phyloP scores from a whole-genome alignment of 2,329 filamentous ascomycete genomes.

The Sordariomycetes sp. region DNA sequence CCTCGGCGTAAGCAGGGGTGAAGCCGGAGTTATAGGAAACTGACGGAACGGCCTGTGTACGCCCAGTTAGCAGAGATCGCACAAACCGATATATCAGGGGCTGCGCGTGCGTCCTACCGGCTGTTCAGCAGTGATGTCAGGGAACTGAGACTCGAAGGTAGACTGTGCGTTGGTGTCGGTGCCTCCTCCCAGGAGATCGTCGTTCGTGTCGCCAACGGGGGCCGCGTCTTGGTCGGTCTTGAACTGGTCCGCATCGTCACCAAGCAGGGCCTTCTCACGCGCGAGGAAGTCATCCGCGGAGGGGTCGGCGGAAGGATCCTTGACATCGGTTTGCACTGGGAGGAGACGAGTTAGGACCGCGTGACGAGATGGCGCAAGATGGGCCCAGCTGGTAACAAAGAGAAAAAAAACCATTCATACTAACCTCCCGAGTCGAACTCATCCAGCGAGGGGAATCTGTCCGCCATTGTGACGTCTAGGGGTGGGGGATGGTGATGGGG shows the following conservation, averaged over 20 bases:
- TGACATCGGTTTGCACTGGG: slow-evolving; percentile 57
- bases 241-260: slow-evolving; percentile 90
- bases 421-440: slow-evolving; percentile 60
- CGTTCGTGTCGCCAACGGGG: slow-evolving; percentile 43
- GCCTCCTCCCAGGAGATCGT: slow-evolving; percentile 65
- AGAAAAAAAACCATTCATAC: background rate
- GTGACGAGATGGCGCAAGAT: background rate
- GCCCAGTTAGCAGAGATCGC: slow-evolving; percentile 69
- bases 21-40: slow-evolving; percentile 53
- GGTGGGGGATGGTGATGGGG: background rate
- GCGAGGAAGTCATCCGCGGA: slow-evolving; percentile 78
- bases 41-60: slow-evolving; percentile 25
- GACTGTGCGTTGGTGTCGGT: slow-evolving; percentile 37
- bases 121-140: slow-evolving; percentile 51
- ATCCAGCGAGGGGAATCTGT: slow-evolving; percentile 69
- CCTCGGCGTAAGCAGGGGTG: slow-evolving; percentile 35
- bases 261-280: slow-evolving; percentile 80
- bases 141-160: slow-evolving; percentile 80
- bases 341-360: background rate
- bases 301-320: slow-evolving; percentile 43
- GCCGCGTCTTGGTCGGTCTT: slow-evolving; percentile 62
- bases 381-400: background rate
- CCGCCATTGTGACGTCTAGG: slow-evolving; percentile 45
- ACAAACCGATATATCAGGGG: slow-evolving; percentile 22
- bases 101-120: background rate